Base-by-base conservation (phyloP, 352 stramenopile species). In the Phytophthora capsici region DNA sequence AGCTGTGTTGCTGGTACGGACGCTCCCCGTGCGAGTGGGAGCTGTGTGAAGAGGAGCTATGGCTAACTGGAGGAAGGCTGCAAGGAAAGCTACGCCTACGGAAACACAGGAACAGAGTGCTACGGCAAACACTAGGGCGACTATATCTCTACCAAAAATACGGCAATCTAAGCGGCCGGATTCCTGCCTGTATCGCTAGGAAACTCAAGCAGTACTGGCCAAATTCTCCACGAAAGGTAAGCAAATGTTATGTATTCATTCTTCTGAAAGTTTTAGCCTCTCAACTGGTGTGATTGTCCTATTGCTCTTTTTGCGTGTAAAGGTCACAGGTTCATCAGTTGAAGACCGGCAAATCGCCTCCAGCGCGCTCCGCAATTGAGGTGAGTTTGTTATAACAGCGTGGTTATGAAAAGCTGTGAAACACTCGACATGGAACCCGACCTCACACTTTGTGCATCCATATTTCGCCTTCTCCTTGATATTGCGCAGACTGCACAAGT, bases 381-480 rank as follows among this genome's bases (percentile, higher is more conserved):
- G 55, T 55, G 46, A 36, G 25, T 53, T 23, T 14, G 52, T 65
- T 10, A 57, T 4, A 3, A 43, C 58, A 23, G 49, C 22, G 17
- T 37, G 14, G 41, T 56, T 23, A 23, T 66, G 49, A 38, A 45
- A 66, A 10, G 41, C 40, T 12, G 26, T 59, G 16, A 66, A 60
- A 22, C 38, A 66, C n/a, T 66, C 49, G 1, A 56, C 58, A 30
- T 59, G 57, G 13, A 66, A 66, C 14, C 49, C 58, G 0, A 22
- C n/a, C 49, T 59, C 49, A 36, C 49, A 59, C 17, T 58, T 59
- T 32, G 41, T 59, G 41, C 45, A 67, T 5, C 50, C 59, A 16
- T 57, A 57, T 19, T 30, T n/a, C 20, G 50, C 13, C 19, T 61
- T 67, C 25, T 41, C 41, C 13, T 26, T 32, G 43, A 61, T 67